These are phyloP conservation scores for Penicillium sp. DNA, from an alignment of 2,329 filamentous ascomycete genomes.

Conservation along the genomic window DNA sequence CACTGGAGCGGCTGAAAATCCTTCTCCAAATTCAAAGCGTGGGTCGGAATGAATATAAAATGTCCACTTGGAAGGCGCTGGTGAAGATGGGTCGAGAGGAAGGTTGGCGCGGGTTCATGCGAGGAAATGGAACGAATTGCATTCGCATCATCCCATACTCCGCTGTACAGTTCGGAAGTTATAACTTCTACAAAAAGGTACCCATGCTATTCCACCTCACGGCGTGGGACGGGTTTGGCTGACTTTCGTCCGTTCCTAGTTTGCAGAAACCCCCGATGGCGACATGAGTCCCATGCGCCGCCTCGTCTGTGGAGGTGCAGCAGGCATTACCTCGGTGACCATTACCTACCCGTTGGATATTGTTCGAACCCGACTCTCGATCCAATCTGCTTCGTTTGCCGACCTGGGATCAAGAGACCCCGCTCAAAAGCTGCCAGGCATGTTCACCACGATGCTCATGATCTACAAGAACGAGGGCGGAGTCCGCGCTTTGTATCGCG, in stretches of 20 bases:
- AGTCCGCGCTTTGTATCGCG: conserved; percentile 81
- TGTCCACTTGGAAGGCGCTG: conserved; percentile 85
- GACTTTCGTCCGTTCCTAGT: conserved; percentile 42
- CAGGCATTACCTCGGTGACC: conserved; percentile 92
- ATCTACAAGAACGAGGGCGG: conserved; percentile 96
- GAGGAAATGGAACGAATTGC: conserved; percentile 97
- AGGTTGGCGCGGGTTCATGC: conserved; percentile 96
- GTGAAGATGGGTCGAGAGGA: conserved; percentile 97
- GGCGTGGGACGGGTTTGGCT: background rate
- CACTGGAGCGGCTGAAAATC: conserved; percentile 93
- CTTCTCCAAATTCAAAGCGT: conserved; percentile 94
- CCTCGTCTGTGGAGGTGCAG: conserved; percentile 84
- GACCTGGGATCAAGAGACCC: conserved; percentile 66
- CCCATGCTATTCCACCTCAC: conserved; percentile 34
- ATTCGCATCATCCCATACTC: conserved; percentile 98
- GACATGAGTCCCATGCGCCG: conserved; percentile 74
- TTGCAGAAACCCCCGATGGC: conserved; percentile 78
- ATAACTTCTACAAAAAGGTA: conserved; percentile 95
- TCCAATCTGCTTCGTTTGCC: conserved; percentile 94
- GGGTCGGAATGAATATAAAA: conserved; percentile 87
- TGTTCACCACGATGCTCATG: conserved; percentile 77
- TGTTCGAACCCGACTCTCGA: conserved; percentile 90
- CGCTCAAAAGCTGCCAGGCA: conserved; percentile 73
- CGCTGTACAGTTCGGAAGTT: conserved; percentile 96
- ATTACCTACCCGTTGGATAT: conserved; percentile 97